phyloP scores from a whole-genome alignment of 257 asterid species.

The Solanum habrochaites region DNA sequence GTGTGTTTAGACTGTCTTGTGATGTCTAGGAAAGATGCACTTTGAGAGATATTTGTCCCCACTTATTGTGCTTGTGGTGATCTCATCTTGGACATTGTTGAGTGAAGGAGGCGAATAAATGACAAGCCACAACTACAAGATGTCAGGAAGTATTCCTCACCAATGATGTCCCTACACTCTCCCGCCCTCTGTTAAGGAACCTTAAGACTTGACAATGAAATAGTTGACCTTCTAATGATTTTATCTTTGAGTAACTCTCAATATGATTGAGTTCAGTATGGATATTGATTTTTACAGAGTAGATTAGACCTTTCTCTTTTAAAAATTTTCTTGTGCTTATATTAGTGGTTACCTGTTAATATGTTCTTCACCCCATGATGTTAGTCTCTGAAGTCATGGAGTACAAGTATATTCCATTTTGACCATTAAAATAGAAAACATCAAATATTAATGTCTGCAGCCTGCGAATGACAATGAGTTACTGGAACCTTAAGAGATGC shows the following conservation, averaged over 20 bases:
- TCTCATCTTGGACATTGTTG: neutral
- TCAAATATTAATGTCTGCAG: neutral
- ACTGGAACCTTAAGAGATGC: neutral
- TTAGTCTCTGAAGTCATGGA: neutral
- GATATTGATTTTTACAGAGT: neutral
- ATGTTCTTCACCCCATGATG: neutral
- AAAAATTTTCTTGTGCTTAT: neutral
- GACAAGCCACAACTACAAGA: neutral
- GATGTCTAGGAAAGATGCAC: neutral
- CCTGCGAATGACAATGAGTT: neutral
- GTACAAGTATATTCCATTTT: neutral
- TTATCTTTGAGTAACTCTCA: neutral
- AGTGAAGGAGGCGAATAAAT: neutral
- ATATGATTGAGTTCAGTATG: neutral
- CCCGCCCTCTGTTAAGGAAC: neutral
- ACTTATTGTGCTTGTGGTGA: neutral
- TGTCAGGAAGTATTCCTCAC: neutral
- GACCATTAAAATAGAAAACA: neutral
- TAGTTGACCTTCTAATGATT: neutral
- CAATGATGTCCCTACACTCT: neutral
- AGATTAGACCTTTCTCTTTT: neutral
- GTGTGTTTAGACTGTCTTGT: neutral
- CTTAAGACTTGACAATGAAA: neutral
- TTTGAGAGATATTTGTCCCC: neutral
- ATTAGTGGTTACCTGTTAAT: neutral